Evolutionary conservation across 176 grass and related monocot species (phyloP).

Genomic region (Chloris gayana): DNA sequence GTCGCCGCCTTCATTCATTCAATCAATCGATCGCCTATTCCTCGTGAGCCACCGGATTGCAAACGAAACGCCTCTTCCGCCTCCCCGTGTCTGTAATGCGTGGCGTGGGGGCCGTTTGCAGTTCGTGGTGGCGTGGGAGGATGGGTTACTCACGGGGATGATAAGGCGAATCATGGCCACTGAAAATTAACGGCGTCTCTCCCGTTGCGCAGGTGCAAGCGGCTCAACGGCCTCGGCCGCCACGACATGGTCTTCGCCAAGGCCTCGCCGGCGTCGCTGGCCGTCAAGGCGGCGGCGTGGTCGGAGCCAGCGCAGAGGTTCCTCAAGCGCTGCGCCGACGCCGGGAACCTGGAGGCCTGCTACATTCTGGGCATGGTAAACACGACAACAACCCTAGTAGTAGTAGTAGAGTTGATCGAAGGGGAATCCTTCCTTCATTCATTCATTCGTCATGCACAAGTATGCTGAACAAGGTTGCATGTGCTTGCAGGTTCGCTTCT

Average conservation of each 20-base stretch:
- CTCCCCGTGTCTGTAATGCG: background rate
- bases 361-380: constrained; percentile 95
- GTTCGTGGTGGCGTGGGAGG: background rate
- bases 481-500: constrained; percentile 84
- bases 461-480: no score
- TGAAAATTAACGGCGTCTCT: background rate
- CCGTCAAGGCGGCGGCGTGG: constrained; percentile 63
- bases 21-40: background rate
- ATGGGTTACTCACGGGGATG: background rate
- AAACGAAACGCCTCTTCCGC: background rate
- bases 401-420: background rate
- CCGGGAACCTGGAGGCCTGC: constrained; percentile 74
- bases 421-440: no score
- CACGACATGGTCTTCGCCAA: constrained; percentile 64
- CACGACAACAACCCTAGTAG: constrained; percentile 2
- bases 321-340: constrained; percentile 62
- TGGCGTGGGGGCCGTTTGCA: background rate
- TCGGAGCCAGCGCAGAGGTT: constrained; percentile 62
- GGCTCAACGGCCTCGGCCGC: constrained; percentile 46
- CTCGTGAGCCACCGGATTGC: background rate
- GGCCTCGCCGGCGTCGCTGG: constrained; percentile 55
- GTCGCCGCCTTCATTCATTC: background rate
- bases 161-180: background rate
- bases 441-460: no score
- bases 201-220: constrained; percentile 62